Evolutionary conservation across 2,329 filamentous ascomycete species (phyloP), one percentile per base, ranked within the genome.

Genomic region (Verticillium dahliae): DNA sequence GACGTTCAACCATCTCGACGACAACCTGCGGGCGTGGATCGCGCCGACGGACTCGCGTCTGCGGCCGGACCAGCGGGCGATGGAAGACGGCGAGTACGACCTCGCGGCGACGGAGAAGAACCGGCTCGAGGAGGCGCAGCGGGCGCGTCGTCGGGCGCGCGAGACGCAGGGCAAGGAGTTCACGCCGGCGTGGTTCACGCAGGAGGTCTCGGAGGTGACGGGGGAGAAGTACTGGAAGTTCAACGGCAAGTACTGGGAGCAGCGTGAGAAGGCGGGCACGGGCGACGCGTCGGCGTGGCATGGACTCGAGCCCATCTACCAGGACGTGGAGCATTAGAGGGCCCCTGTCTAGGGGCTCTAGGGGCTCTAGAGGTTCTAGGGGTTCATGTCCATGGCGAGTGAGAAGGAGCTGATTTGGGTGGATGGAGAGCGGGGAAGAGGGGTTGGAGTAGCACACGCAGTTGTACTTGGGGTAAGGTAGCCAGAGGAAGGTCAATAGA

Each of bases 11-110:
- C 91, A 93, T 67, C 82, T 97, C 58, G 90, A 94, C 60, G 91
- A 96, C n/a, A 80, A 85, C n/a, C 81, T 99, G 18, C 80, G 78
- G 59, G 85, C 89, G 4, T 86, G 89, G 77, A 78, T 99, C 15
- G 90, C 95, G 41, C 95, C 95, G 0, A 99, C 95, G 0, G 95
- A 99, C 74, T 96, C 94, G 1, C 84, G 95, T n/a, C 80, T 97
- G 37, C 84, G 95, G 35, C 94, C 95, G 0, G 95, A 99, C 74
- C 95, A 99, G 78, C 85, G 95, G 11, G 95, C 95, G 1, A 99
- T 99, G 95, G 95, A 99, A 74, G 93, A 98, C 64, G 95, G 94
- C n/a, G 86, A 93, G 75, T 99, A 99, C 71, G 94, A 98, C 70
- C 82, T 95, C 63, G 95, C 95, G 1, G 95, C 94, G 0, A 85